phyloP scores from a whole-genome alignment of 2,329 filamentous ascomycete genomes.

The Neofusicoccum umdonicola region DNA sequence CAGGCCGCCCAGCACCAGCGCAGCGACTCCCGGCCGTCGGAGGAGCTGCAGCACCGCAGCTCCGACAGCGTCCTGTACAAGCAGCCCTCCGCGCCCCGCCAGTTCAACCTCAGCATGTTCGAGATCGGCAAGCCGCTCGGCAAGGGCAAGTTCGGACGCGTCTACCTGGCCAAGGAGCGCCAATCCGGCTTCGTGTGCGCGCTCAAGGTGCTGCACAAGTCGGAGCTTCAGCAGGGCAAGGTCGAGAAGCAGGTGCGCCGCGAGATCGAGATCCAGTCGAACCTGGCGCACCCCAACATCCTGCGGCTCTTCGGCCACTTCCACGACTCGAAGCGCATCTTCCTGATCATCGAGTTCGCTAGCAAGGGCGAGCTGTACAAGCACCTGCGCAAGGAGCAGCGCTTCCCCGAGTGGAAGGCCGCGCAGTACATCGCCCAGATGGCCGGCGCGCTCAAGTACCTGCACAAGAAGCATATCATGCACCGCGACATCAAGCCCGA shows the following conservation, averaged over 20 bases:
- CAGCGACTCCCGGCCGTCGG: slow-evolving; percentile 31
- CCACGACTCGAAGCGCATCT: slow-evolving; percentile 84
- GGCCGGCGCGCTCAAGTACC: slow-evolving; percentile 83
- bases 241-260: slow-evolving; percentile 85
- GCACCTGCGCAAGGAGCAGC: slow-evolving; percentile 72
- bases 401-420: slow-evolving; percentile 82
- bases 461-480: slow-evolving; percentile 96
- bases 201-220: slow-evolving; percentile 83
- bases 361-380: slow-evolving; percentile 87
- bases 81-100: slow-evolving; percentile 38
- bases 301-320: slow-evolving; percentile 82
- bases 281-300: slow-evolving; percentile 82
- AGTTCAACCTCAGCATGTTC: slow-evolving; percentile 91
- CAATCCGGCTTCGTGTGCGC: slow-evolving; percentile 80
- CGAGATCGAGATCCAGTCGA: slow-evolving; percentile 87
- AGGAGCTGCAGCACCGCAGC: slow-evolving; percentile 26
- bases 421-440: slow-evolving; percentile 87
- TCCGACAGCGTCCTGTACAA: slow-evolving; percentile 46
- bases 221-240: slow-evolving; percentile 73
- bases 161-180: slow-evolving; percentile 80
- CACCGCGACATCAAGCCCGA: slow-evolving; percentile 97
- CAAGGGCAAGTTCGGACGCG: slow-evolving; percentile 84
- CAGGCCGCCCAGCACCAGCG: slow-evolving; percentile 58
- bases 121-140: slow-evolving; percentile 84
- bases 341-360: slow-evolving; percentile 83